Conservation (phyloP, 1,139 yeast genomes). For the Suhomyces wounanorum region DNA sequence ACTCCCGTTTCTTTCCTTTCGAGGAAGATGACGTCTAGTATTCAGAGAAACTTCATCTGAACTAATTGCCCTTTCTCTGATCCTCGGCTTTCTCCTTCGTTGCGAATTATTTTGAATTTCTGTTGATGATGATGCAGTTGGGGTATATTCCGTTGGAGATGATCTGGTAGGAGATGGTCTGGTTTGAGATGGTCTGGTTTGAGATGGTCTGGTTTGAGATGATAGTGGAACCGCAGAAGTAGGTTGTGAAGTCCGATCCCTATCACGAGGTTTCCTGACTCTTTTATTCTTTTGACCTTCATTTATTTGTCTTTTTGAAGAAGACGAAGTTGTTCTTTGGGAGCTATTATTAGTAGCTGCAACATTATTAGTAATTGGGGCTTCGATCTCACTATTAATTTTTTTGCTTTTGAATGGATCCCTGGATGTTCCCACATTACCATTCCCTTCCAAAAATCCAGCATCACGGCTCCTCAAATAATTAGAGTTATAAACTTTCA, state of each 20-base stretch:
- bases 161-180: neutral
- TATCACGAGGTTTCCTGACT: neutral
- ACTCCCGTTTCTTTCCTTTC: neutral
- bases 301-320: neutral
- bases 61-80: neutral
- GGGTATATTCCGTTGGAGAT: neutral
- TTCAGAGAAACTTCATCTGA: neutral
- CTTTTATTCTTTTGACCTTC: neutral
- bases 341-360: neutral
- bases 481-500: neutral
- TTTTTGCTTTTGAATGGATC: neutral
- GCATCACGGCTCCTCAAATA: constrained; percentile 1
- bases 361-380: neutral
- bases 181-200: neutral
- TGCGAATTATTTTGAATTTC: neutral
- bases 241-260: neutral
- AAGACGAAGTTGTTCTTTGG: neutral
- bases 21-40: neutral
- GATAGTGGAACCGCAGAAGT: neutral
- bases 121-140: neutral
- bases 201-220: neutral
- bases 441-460: neutral
- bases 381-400: neutral
- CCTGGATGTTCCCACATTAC: neutral
- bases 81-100: neutral